Percentiles rank a stretch among this genome's conserved stretches.
Evolutionary conservation across 1,284 basidiomycete genomes (phyloP).

Genomic region (Naganishia sp.): DNA sequence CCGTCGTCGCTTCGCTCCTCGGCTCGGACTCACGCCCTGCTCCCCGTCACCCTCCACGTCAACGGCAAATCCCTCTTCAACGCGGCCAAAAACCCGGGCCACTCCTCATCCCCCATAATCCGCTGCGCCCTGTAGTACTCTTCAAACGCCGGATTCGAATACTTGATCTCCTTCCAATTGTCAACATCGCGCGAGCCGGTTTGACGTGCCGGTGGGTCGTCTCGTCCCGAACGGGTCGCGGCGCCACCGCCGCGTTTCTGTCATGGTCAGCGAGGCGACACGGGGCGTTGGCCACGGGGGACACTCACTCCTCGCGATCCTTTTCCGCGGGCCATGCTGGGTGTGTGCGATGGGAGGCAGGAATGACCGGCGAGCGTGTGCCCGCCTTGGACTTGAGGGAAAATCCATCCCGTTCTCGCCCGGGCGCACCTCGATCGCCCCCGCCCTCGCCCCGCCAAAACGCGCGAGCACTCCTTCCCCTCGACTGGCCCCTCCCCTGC

Average conservation of each 20-base stretch:
- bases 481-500: not conserved
- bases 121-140: conserved; percentile 43
- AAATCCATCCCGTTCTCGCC: too few species aligned
- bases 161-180: conserved; percentile 24
- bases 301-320: conserved; percentile 14
- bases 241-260: conserved; percentile 23
- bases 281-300: not conserved
- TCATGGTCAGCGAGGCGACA: not conserved
- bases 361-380: too few species aligned
- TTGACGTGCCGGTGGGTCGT: not conserved
- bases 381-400: too few species aligned
- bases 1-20: conserved; percentile 7
- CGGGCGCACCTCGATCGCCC: not conserved
- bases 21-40: conserved; percentile 66
- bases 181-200: conserved; percentile 18
- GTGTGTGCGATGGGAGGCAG: too few species aligned
- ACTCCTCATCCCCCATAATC: conserved; percentile 63
- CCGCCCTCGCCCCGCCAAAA: not conserved
- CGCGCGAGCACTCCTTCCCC: conserved; percentile 14
- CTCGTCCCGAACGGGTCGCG: conserved; percentile 7
- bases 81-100: conserved; percentile 70
- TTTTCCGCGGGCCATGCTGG: conserved; percentile 15
- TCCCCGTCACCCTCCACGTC: conserved; percentile 90
- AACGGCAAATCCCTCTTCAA: conserved; percentile 80
- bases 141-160: conserved; percentile 25